Percentiles rank a stretch among this genome's conserved stretches.
Conservation (phyloP, 1,139 yeast genomes). For the Geotrichum phurueaensis region DNA sequence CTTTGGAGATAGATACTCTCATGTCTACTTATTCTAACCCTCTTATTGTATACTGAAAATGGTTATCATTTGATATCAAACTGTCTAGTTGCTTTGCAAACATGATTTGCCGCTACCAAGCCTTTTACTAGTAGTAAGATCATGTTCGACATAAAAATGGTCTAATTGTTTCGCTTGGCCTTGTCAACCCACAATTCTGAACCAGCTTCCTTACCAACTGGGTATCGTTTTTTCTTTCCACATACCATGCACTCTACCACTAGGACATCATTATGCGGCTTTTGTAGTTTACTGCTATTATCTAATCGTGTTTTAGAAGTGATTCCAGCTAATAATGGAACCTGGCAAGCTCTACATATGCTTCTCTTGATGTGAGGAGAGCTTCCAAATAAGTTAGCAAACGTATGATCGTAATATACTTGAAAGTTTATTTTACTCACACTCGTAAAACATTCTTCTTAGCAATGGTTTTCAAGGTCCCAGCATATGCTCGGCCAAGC, state of each 20-base stretch:
- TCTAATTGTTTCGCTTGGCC: slow-evolving; percentile 1
- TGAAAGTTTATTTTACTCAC: slow-evolving; percentile 19
- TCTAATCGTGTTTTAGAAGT: slow-evolving; percentile 35
- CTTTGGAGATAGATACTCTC: background rate
- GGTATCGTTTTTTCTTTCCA: slow-evolving; percentile 37
- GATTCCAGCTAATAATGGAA: slow-evolving; percentile 45
- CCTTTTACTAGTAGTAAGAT: background rate
- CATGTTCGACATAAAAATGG: background rate
- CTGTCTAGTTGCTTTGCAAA: background rate
- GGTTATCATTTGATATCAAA: no score
- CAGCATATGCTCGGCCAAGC: slow-evolving; percentile 43
- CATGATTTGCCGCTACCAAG: background rate
- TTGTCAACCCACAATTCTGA: slow-evolving; percentile 30
- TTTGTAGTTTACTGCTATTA: slow-evolving; percentile 29
- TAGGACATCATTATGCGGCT: slow-evolving; percentile 31
- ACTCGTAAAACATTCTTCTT: slow-evolving; percentile 58
- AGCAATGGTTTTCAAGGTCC: slow-evolving; percentile 42
- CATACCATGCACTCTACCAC: slow-evolving; percentile 36
- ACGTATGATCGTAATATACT: background rate
- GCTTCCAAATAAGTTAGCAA: slow-evolving; percentile 3
- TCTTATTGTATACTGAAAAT: no score
- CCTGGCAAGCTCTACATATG: slow-evolving; percentile 54
- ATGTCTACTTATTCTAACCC: background rate
- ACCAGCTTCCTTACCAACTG: slow-evolving; percentile 36
- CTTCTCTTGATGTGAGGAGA: slow-evolving; percentile 56